Evolutionary conservation across 345 rosid genomes (phyloP), one percentile per base, ranked within the genome.

Genomic region (Syzygium grande): DNA sequence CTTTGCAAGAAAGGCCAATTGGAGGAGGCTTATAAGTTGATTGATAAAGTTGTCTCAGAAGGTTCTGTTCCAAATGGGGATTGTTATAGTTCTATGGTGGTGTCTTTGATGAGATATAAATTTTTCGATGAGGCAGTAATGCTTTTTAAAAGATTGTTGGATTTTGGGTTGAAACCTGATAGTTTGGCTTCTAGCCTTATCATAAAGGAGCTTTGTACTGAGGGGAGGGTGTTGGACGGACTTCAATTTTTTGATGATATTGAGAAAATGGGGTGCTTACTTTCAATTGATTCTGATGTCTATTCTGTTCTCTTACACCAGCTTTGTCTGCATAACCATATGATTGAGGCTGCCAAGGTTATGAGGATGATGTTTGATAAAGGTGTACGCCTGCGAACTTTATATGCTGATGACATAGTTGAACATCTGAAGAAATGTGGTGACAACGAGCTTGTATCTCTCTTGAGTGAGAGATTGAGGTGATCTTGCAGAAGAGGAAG

Each of bases 181-280:
- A 92, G 96, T 88, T 55, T 94, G 88, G 94, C 98, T 15, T 94
- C 95, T 84, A 95, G 94, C 90, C 73, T 95, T 52, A 90, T 95
- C 90, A 87, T 97, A 83, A 95, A 85, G 88, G 95, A 92, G 92
- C 90, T 96, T 38, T 95, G 96, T 93, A 86, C 65, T 4, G 38
- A 73, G 77, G 94, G 92, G 61, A 91, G 92, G 88, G 89, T 89
- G 92, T 94, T 92, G 19, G 97, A 95, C 73, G 96, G 93, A 54
- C 95, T 94, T 90, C 87, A 29, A 87, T 80, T 97, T 63, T 88
- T 85, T 78, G 92, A 92, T 73, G 91, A 95, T 55, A 94, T 95
- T 65, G 94, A 92, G 90, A 95, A 92, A 90, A 91, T 85, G 84
- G 92, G 90, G 55, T 90, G 83, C 84, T 55, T 85, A 25, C 89